These are phyloP conservation scores for Xerocomellus chrysenteron DNA, from an alignment of 768 basidiomycete species.

Conservation along the genomic window DNA sequence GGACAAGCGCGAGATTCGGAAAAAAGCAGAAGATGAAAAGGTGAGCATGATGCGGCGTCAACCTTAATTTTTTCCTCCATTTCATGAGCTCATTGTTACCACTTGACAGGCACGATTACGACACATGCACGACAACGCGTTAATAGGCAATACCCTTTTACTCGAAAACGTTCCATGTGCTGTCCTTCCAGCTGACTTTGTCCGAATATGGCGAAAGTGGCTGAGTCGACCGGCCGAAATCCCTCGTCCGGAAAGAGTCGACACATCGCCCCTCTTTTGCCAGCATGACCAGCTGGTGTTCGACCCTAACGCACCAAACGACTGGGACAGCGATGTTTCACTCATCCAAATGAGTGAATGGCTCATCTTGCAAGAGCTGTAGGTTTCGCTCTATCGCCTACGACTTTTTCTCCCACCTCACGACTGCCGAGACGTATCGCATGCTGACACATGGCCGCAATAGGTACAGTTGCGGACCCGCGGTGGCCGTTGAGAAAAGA, in stretches of 20 bases:
- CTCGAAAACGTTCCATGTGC: slow-evolving; percentile 54
- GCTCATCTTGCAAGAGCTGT: slow-evolving; percentile 60
- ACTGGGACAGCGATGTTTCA: slow-evolving; percentile 55
- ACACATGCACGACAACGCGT: slow-evolving; percentile 57
- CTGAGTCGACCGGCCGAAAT: slow-evolving; percentile 52
- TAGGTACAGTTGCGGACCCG: slow-evolving; percentile 59
- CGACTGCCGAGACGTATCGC: slow-evolving; percentile 2
- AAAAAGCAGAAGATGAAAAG: slow-evolving; percentile 78
- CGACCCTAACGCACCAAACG: slow-evolving; percentile 62
- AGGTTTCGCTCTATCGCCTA: slow-evolving; percentile 28
- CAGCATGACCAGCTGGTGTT: slow-evolving; percentile 60
- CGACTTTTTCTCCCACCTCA: slow-evolving; percentile 5
- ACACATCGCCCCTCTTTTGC: slow-evolving; percentile 67
- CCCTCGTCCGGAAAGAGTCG: slow-evolving; percentile 57
- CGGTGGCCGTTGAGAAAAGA: slow-evolving; percentile 48
- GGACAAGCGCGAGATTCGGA: slow-evolving; percentile 60
- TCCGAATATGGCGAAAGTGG: slow-evolving; percentile 73
- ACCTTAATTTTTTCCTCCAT: slow-evolving; percentile 11
- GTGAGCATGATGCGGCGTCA: slow-evolving; percentile 33
- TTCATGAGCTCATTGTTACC: slow-evolving; percentile 15
- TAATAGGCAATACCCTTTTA: slow-evolving; percentile 44
- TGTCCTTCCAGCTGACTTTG: slow-evolving; percentile 59
- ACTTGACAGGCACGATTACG: slow-evolving; percentile 55
- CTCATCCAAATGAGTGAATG: slow-evolving; percentile 66
- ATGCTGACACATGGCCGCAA: slow-evolving; percentile 20